These are phyloP conservation scores for Bonia amplexicaulis DNA, from an alignment of 176 grass and related monocot genomes.

Conservation along the genomic window DNA sequence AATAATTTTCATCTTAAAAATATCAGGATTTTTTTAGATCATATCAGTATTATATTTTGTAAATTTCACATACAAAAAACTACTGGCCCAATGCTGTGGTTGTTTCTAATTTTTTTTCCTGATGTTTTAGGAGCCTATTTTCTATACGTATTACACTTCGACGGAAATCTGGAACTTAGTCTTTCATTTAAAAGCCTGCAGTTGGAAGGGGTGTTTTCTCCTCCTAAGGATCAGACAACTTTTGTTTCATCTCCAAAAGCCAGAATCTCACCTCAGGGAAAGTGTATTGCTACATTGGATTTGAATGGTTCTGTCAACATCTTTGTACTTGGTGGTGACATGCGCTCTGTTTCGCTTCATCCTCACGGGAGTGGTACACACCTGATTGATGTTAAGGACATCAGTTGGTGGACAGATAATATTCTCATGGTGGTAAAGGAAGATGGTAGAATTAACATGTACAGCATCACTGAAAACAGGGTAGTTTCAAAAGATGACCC, in stretches of 20 bases:
- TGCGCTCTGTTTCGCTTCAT: slow-evolving; percentile 45
- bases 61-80: background rate
- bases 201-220: slow-evolving; percentile 60
- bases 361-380: slow-evolving; percentile 27
- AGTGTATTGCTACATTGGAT: slow-evolving; percentile 69
- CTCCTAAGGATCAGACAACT: slow-evolving; percentile 43
- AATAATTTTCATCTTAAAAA: background rate
- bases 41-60: background rate
- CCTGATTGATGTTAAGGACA: slow-evolving; percentile 57
- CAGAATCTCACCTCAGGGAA: slow-evolving; percentile 77
- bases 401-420: slow-evolving; percentile 89
- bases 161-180: slow-evolving; percentile 44
- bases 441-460: slow-evolving; percentile 62
- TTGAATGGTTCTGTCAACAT: slow-evolving; percentile 67
- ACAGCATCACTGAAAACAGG: slow-evolving; percentile 45
- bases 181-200: slow-evolving; percentile 41
- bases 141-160: slow-evolving; percentile 48
- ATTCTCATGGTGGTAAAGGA: slow-evolving; percentile 64
- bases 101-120: slow-evolving; percentile 36
- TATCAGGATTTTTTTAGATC: background rate
- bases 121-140: slow-evolving; percentile 60
- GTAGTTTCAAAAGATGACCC: slow-evolving; percentile 54
- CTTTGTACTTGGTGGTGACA: slow-evolving; percentile 48
- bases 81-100: background rate
- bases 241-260: slow-evolving; percentile 59